phyloP scores from a whole-genome alignment of 2,329 filamentous ascomycete genomes.

The Exophiala spinifera region DNA sequence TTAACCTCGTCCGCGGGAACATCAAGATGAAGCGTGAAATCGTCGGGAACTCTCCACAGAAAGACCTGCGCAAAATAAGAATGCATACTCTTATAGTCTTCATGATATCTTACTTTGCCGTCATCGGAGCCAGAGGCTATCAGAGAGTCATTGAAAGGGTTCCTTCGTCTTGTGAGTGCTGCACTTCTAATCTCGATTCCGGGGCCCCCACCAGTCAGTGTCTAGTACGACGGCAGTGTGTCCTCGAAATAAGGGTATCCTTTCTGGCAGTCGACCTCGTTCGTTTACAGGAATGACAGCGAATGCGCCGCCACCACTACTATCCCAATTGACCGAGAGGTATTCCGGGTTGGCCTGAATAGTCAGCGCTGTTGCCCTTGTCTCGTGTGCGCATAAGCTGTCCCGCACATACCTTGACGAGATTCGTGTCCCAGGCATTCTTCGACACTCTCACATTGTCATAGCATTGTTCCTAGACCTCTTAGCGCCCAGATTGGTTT shows the following conservation, averaged over 20 bases:
- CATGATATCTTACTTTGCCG: conserved; percentile 62
- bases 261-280: conserved; percentile 84
- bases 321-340: conserved; percentile 97
- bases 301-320: conserved; percentile 92
- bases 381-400: background rate
- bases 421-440: conserved; percentile 99
- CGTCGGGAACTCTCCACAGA: conserved; percentile 88
- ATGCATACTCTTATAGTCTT: conserved; percentile 22
- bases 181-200: conserved; percentile 7
- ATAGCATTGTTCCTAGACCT: conserved; percentile 80
- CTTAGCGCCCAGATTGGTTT: conserved; percentile 13
- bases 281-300: conserved; percentile 90
- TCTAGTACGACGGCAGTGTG: conserved; percentile 95
- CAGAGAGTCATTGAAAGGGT: conserved; percentile 90
- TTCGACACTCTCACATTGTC: conserved; percentile 95
- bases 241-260: conserved; percentile 90
- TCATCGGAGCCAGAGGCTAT: conserved; percentile 95
- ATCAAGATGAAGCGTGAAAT: conserved; percentile 80
- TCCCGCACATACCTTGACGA: conserved; percentile 73
- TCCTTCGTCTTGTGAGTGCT: conserved; percentile 53
- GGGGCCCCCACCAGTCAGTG: conserved; percentile 76
- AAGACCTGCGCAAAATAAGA: conserved; percentile 58
- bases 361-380: conserved; percentile 11
- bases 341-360: conserved; percentile 87
- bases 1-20: conserved; percentile 69